A percentile compares a stretch with the other conserved stretches of the same genome.
These are phyloP conservation scores for Casuarina glauca DNA, from an alignment of 306 rosid genomes.

Conservation along the genomic window DNA sequence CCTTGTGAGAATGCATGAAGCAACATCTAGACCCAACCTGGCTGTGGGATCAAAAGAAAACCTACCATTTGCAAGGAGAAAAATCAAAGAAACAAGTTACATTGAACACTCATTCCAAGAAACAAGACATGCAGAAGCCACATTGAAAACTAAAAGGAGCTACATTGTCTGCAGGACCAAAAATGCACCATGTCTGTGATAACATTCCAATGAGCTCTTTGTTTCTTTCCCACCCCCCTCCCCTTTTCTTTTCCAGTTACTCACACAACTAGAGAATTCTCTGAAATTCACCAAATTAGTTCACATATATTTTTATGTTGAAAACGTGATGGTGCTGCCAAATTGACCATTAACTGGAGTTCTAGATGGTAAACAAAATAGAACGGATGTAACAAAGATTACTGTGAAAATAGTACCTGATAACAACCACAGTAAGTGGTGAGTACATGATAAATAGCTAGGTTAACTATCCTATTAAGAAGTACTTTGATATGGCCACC, in stretches of 20 bases:
- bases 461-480: not conserved
- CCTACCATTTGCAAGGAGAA: slow-evolving; percentile 45
- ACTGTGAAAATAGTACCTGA: not conserved
- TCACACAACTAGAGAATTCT: not conserved
- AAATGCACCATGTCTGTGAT: not conserved
- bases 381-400: slow-evolving; percentile 18
- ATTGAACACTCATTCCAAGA: not conserved
- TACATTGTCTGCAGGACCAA: not conserved
- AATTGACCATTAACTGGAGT: not conserved
- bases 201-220: slow-evolving; percentile 5
- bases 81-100: slow-evolving; percentile 9
- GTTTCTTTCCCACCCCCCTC: not conserved
- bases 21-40: slow-evolving; percentile 76
- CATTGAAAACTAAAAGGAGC: not conserved
- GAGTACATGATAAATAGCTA: not conserved
- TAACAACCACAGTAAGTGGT: not conserved
- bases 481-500: not conserved
- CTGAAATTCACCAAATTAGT: not conserved
- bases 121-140: not conserved
- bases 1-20: slow-evolving; percentile 88
- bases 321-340: not conserved
- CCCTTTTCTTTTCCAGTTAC: not conserved
- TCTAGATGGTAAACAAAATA: slow-evolving; percentile 7
- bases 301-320: not conserved
- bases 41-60: slow-evolving; percentile 78